Base-by-base conservation (phyloP, 495 filamentous ascomycete species). In the Podospora anserina region DNA sequence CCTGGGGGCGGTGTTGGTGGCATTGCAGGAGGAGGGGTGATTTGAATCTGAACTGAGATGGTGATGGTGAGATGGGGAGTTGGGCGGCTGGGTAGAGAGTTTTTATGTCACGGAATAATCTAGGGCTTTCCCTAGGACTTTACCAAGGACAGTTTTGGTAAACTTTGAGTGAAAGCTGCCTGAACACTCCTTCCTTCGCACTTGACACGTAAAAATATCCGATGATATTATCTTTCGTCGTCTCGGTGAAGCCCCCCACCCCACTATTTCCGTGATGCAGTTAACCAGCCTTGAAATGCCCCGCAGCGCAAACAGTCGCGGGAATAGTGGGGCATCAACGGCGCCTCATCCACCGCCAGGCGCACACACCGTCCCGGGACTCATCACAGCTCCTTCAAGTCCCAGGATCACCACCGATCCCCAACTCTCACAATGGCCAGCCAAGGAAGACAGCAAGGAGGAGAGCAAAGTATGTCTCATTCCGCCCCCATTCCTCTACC, bases 381-480 rank as follows among this genome's bases (percentile, higher is more conserved):
- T 49, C 13, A 49, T 13, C 39, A 49, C 9, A 6, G 2, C 39
- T 49, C 6, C 23, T 23, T 32, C 7, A 13, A 49, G 39, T 49
- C 39, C 39, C 15, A 49, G 13, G 39, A 49, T 49, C 39, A 49
- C 6, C 2, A 49, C 3, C 2, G 7, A 49, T 49, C 39, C 2
- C 39, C 7, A 49, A 49, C 7, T 9, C 15, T 60, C 26, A 55
- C 61, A 61, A 74, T 74, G 72, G 65, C 72, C 54, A 68, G 66
- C 55, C 64, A 66, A 32, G 56, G 44, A n/a, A 28, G 60, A 49
- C 73, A 74, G 64, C 64, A 70, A 63, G 61, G 60, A 61, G 66
- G 66, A 20, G 69, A 72, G 65, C 67, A 67, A 54, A 65, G 68
- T 71, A 59, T 70, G 68, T 69, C 7, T 53, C 32, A 34, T 49